These are phyloP conservation scores for Theileria parva DNA, from an alignment of 169 alveolate species.

Conservation along the genomic window DNA sequence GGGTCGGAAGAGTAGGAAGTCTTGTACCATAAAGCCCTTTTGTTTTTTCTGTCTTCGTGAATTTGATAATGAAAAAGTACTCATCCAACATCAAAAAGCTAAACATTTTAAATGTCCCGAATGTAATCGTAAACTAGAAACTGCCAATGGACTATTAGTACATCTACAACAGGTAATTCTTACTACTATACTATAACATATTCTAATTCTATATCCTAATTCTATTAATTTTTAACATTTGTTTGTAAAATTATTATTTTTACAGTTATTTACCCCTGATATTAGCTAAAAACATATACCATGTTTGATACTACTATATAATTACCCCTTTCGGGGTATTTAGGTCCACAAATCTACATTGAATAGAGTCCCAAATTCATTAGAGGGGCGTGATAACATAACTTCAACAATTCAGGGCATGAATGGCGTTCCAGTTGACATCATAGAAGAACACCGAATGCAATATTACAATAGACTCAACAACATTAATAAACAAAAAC, in stretches of 20 bases:
- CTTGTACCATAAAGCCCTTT: slow-evolving; percentile 91
- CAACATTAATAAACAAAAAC: slow-evolving; percentile 72
- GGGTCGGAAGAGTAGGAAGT: slow-evolving; percentile 94
- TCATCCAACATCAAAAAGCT: slow-evolving; percentile 96
- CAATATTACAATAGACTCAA: slow-evolving; percentile 73
- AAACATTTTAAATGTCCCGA: slow-evolving; percentile 94
- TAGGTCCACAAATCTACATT: slow-evolving; percentile 91
- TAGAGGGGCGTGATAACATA: slow-evolving; percentile 92
- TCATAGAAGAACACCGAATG: slow-evolving; percentile 80
- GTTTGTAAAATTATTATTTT: neutral
- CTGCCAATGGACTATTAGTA: slow-evolving; percentile 90
- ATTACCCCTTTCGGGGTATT: slow-evolving; percentile 30
- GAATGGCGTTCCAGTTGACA: slow-evolving; percentile 94
- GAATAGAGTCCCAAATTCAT: slow-evolving; percentile 93
- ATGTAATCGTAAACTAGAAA: slow-evolving; percentile 93
- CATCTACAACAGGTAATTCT: slow-evolving; percentile 84
- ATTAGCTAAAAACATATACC: neutral
- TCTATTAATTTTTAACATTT: neutral
- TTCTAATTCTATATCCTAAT: neutral
- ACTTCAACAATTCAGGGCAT: slow-evolving; percentile 94
- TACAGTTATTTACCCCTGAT: neutral
- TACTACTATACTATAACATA: neutral
- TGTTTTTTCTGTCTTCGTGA: slow-evolving; percentile 97
- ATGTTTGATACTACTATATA: too few species aligned
- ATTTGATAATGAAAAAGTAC: slow-evolving; percentile 93